Evolutionary conservation across 2,329 filamentous ascomycete species (phyloP), one percentile per base, ranked within the genome.

Genomic region (Aspergillus versicolor): DNA sequence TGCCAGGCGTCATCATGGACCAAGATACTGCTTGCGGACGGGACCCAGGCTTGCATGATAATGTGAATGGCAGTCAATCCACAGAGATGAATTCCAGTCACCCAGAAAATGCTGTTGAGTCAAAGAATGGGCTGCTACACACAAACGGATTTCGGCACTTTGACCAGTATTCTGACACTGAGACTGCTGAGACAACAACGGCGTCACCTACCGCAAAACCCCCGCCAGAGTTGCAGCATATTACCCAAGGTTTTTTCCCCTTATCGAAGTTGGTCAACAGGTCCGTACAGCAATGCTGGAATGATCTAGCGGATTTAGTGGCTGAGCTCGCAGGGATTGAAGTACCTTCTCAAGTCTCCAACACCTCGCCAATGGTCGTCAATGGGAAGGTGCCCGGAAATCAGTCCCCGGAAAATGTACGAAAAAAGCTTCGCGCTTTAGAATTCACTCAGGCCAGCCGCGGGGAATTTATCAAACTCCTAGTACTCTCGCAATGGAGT

Each of bases 401-500:
- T 50, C 74, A 75, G 54, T 71, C 71, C 6, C 61, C 69, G 12
- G 85, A 88, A 59, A 93, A 91, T 67, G 68, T 90, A 12, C 80
- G 82, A 32, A 96, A 96, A 76, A 97, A 96, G 75, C 76, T 84
- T 27, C 76, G 81, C 37, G 73, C 97, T 52, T 75, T 96, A 58
- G 85, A 89, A 43, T 96, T 94, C 76, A 86, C 89, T 8, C 88
- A 93, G 70, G 84, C 86, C 21, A 85, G 89, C 67, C 88, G 96
- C 68, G 86, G 88, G 30, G 91, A 91, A 77, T 97, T 95, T 81
- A 91, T 96, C 72, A 97, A 99, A 77, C 84, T 92, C 7, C 81
- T 97, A 19, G 91, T 99, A 21, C 87, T 99, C 46, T 87, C 89
- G 2, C 89, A 94, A 75, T 99, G 94, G 94, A 90, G 89, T 70